phyloP scores from a whole-genome alignment of 768 basidiomycete genomes.

The Lentinula sp. region DNA sequence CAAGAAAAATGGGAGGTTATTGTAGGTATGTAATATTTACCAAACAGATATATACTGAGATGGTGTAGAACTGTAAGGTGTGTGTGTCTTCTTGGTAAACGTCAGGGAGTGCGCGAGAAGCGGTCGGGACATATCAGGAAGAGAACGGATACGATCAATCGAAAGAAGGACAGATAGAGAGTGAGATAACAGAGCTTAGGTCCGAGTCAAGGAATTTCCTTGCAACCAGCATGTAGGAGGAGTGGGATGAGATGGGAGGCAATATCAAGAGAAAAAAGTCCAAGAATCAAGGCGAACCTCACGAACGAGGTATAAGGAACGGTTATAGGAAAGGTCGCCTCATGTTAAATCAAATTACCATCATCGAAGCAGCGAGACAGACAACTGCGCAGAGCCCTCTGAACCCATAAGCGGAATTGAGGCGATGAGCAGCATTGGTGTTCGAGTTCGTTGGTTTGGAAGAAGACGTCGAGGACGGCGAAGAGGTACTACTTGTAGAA shows the following conservation, averaged over 20 bases:
- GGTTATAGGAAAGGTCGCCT: too few species aligned
- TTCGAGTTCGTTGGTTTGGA: neutral
- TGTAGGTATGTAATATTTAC: neutral
- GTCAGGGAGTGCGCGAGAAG: neutral
- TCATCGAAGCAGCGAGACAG: neutral
- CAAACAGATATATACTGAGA: neutral
- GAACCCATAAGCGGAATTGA: neutral
- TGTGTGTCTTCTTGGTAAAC: neutral
- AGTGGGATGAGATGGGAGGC: neutral
- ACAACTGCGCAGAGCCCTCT: neutral
- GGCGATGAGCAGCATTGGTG: neutral
- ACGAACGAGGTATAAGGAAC: neutral
- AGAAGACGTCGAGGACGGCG: neutral
- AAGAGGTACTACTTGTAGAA: slow-evolving; percentile 11
- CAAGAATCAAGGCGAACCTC: neutral
- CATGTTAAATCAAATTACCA: neutral
- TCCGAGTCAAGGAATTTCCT: neutral
- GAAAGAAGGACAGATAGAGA: neutral
- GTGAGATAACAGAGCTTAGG: neutral
- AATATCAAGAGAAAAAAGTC: neutral
- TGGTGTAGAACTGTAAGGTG: neutral
- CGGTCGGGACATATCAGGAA: neutral
- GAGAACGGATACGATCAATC: neutral
- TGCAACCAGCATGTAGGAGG: neutral
- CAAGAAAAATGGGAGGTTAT: neutral